Conservation (phyloP, 2,329 filamentous ascomycete species). For the Penicillium sp. region DNA sequence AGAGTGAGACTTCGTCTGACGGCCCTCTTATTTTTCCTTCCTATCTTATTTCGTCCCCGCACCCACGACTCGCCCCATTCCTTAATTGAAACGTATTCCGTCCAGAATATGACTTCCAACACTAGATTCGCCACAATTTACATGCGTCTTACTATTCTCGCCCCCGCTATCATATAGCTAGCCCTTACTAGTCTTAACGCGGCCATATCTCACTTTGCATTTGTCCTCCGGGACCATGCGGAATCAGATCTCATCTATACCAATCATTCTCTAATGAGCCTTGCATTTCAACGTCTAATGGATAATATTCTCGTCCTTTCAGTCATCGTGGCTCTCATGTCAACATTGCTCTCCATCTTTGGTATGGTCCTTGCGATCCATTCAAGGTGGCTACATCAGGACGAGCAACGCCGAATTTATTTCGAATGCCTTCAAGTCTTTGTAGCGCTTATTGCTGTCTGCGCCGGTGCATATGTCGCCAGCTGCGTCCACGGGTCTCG, state of each 20-base stretch:
- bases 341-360: constrained; percentile 5
- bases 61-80: background rate
- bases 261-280: constrained; percentile 1
- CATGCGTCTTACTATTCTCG: constrained; percentile 1
- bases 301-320: background rate
- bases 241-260: background rate
- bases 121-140: background rate
- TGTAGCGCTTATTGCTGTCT: background rate
- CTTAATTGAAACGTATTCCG: background rate
- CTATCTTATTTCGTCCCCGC: background rate
- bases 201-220: background rate
- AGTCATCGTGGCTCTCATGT: constrained; percentile 3
- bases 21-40: too few relatives aligned
- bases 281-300: constrained; percentile 4
- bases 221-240: background rate
- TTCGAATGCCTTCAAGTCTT: constrained; percentile 5
- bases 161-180: constrained; percentile 1
- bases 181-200: constrained; percentile 1
- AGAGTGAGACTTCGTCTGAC: too few relatives aligned
- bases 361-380: background rate
- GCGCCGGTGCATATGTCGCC: constrained; percentile 3
- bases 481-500: constrained; percentile 7
- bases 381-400: background rate
- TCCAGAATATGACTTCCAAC: background rate
- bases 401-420: background rate